Base-by-base conservation (phyloP, 805 yeast genomes). In the Kregervanrija fluxuum region DNA sequence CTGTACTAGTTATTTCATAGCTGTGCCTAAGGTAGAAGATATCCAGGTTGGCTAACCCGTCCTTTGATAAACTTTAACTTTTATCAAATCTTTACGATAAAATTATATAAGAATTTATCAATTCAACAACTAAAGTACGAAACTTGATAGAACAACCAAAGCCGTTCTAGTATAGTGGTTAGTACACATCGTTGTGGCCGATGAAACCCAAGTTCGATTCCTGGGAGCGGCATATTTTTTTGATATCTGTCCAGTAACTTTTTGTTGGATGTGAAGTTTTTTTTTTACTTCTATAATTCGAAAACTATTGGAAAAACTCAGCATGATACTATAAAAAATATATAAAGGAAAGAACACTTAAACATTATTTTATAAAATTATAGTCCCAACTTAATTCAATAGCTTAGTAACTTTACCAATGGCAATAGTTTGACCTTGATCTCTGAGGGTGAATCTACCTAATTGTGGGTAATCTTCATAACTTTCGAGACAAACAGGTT, bases 381-480 rank as follows among this genome's bases (percentile, higher is more conserved):
- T 22, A 22, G 28, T 22, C 28, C 28, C 28, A 22, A 22, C 28
- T 41, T 38, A 51, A 33, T 76, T 82, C 65, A 89, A 71, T 53
- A 93, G 71, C 71, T 91, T 91, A 48, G 95, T 86, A 59, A 93
- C 88, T 70, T 91, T 90, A 70, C 99, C 99, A 67, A 93, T 93
- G 53, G 99, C 99, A 69, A 93, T 90, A 43, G 99, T 93, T 51
- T 81, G 81, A 64, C 98, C 99, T 72, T 93, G 98, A 69, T 93
- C 99, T 77, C 99, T 89, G 66, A 93, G 77, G 30, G 99, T 93
- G 68, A 93, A 93, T 70, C 99, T 82, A 64, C 99, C 99, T 59
- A 93, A 77, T 70, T 93, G 98, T 54, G 91, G 97, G 63, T 90
- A 87, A 62, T 87, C 95, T 55, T 74, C 81, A 65, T 84, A 93